Percentiles rank a stretch among this genome's conserved stretches.
phyloP scores from a whole-genome alignment of 805 yeast genomes.

The Cyberlindnera euphorbiiphila region DNA sequence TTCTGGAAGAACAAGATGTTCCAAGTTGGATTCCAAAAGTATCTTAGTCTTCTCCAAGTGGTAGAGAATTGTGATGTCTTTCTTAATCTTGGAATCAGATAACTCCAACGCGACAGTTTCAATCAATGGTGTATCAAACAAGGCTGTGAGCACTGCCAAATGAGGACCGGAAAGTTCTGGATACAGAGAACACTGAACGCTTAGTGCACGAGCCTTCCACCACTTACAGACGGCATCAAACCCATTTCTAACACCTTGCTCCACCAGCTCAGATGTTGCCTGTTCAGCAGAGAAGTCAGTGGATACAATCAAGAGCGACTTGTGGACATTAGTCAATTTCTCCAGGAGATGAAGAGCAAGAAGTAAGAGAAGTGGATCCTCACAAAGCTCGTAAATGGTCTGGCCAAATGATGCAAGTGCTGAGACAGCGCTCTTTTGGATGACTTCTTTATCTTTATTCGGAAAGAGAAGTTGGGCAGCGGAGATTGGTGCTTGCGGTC shows the following conservation, averaged over 20 bases:
- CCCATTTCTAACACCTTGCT: constrained; percentile 10
- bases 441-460: constrained; percentile 9
- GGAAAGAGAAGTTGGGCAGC: constrained; percentile 30
- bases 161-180: constrained; percentile 55
- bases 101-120: constrained; percentile 19
- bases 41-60: constrained; percentile 67
- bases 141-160: constrained; percentile 33
- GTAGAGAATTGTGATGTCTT: constrained; percentile 42
- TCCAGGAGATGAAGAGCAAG: constrained; percentile 44
- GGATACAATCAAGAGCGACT: constrained; percentile 28
- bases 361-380: constrained; percentile 43
- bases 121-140: constrained; percentile 27
- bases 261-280: constrained; percentile 23
- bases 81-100: constrained; percentile 30
- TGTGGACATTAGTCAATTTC: constrained; percentile 29
- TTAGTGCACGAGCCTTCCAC: constrained; percentile 75
- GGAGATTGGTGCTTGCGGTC: constrained; percentile 55
- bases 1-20: constrained; percentile 53
- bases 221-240: constrained; percentile 49
- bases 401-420: constrained; percentile 61
- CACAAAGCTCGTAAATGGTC: constrained; percentile 59
- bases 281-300: constrained; percentile 27
- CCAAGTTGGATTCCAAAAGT: constrained; percentile 59
- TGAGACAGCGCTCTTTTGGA: constrained; percentile 30
- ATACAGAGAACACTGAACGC: constrained; percentile 59